A percentile compares a stretch with the other conserved stretches of the same genome.
phyloP scores from a whole-genome alignment of 768 basidiomycete species.

The Suillus paluster region DNA sequence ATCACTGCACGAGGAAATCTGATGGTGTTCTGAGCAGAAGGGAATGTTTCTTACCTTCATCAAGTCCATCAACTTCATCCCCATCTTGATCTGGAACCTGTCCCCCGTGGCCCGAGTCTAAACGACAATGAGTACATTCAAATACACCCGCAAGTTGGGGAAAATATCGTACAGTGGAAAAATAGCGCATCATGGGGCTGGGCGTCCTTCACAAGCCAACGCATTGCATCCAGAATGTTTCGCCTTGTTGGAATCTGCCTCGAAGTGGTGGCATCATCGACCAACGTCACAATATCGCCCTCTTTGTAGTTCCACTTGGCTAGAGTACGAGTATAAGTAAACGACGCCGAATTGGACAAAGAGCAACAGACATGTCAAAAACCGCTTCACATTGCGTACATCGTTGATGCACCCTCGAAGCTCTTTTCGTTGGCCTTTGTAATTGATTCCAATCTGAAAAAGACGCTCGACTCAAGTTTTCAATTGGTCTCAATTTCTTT shows the following conservation, averaged over 20 bases:
- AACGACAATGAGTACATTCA: neutral
- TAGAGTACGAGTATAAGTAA: conserved; percentile 14
- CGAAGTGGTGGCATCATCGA: conserved; percentile 48
- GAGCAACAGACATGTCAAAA: conserved; percentile 59
- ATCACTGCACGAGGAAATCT: conserved; percentile 58
- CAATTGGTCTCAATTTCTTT: neutral
- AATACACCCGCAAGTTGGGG: neutral
- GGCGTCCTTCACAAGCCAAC: conserved; percentile 73
- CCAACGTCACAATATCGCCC: conserved; percentile 62
- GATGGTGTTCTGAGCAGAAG: neutral
- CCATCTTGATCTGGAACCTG: conserved; percentile 80
- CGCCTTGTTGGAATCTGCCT: conserved; percentile 52
- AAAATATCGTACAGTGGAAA: conserved; percentile 62
- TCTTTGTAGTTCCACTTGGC: conserved; percentile 51
- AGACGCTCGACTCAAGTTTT: neutral
- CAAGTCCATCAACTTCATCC: conserved; percentile 79
- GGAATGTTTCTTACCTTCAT: conserved; percentile 59
- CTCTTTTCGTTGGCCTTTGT: conserved; percentile 62
- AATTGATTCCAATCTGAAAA: conserved; percentile 78
- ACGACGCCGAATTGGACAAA: neutral
- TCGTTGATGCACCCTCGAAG: conserved; percentile 86
- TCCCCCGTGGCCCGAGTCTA: conserved; percentile 96
- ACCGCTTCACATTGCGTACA: conserved; percentile 67
- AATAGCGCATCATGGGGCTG: conserved; percentile 74
- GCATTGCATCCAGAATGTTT: conserved; percentile 64